Percentiles rank a stretch among this genome's conserved stretches.
phyloP scores from a whole-genome alignment of 2,329 filamentous ascomycete genomes.

The Ophidiomyces ophidiicola region DNA sequence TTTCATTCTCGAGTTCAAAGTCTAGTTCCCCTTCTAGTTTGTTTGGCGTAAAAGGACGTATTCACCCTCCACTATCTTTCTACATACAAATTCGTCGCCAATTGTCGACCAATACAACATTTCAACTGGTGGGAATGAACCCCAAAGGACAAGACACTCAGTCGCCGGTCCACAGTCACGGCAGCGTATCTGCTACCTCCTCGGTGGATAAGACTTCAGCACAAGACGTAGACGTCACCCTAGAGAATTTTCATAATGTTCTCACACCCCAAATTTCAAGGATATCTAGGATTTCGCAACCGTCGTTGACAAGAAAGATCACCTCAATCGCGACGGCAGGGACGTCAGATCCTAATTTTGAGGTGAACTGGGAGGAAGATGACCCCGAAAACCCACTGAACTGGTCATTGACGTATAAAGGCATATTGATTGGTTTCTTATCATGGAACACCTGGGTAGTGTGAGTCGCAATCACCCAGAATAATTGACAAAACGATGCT shows the following conservation, averaged over 20 bases:
- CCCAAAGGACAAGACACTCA: neutral
- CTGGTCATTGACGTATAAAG: constrained; percentile 52
- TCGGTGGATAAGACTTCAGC: constrained; percentile 20
- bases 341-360: constrained; percentile 49
- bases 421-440: constrained; percentile 43
- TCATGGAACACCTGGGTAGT: constrained; percentile 47
- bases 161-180: neutral
- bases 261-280: constrained; percentile 21
- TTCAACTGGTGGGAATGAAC: neutral
- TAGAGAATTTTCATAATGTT: constrained; percentile 17
- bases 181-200: constrained; percentile 3
- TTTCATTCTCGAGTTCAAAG: too few species aligned
- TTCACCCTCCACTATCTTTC: too few species aligned
- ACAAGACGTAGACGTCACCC: constrained; percentile 8
- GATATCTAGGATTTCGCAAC: constrained; percentile 18
- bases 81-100: too few species aligned
- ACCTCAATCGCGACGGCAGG: constrained; percentile 36
- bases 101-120: too few species aligned
- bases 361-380: constrained; percentile 56
- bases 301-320: constrained; percentile 29
- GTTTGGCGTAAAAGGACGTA: too few species aligned
- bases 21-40: too few species aligned
- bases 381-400: constrained; percentile 55
- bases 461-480: too few species aligned
- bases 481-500: neutral